phyloP scores from a whole-genome alignment of 2,329 filamentous ascomycete genomes.

The Drechslerella stenobrocha region DNA sequence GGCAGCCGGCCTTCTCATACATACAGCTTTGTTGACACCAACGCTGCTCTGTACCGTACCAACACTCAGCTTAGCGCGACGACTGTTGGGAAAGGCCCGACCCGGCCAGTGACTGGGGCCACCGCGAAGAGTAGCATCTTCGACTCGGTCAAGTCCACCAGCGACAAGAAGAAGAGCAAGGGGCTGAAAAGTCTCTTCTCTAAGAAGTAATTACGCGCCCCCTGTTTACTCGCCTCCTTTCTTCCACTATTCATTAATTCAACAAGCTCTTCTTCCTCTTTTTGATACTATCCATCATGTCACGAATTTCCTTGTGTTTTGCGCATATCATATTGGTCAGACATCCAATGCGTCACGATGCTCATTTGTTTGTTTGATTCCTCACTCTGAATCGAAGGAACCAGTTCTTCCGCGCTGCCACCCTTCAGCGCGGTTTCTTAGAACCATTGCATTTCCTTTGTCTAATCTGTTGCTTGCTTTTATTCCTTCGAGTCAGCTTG shows the following conservation, averaged over 20 bases:
- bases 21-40: conserved; percentile 8
- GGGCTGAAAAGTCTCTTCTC: conserved; percentile 40
- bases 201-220: conserved; percentile 29
- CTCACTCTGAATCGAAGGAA: not conserved
- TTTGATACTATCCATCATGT: conserved; percentile 5
- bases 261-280: conserved; percentile 1
- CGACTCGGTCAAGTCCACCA: conserved; percentile 16
- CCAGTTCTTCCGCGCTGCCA: not conserved
- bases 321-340: not conserved
- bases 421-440: not conserved
- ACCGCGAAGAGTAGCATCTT: conserved; percentile 19
- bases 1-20: conserved; percentile 27
- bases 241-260: not conserved
- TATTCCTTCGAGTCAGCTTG: not conserved
- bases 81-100: conserved; percentile 26
- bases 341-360: conserved; percentile 3
- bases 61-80: conserved; percentile 26
- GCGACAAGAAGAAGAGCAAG: conserved; percentile 43
- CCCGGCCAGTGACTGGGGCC: conserved; percentile 10
- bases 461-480: not conserved
- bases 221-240: not conserved
- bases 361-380: conserved; percentile 3
- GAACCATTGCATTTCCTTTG: conserved; percentile 5
- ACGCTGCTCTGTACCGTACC: conserved; percentile 26
- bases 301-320: conserved; percentile 18